Percentiles rank a stretch among this genome's conserved stretches.
Conservation (phyloP, 805 yeast genomes). For the Saturnispora sanitii region DNA sequence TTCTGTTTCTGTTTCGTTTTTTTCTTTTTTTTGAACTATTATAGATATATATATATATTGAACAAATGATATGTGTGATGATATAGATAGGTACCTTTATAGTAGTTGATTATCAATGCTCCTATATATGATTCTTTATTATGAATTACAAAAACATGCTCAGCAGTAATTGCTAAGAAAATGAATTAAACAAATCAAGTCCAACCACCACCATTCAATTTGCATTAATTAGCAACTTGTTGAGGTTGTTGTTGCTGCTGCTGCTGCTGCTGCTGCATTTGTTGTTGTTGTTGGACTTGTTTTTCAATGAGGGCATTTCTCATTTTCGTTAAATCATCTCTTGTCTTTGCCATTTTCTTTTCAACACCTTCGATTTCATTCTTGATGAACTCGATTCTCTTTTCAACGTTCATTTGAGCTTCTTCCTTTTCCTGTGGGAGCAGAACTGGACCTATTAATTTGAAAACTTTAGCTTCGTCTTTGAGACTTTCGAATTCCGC, state of each 20-base stretch:
- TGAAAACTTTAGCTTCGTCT: constrained; percentile 68
- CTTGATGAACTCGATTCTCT: constrained; percentile 81
- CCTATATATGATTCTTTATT: too few species aligned
- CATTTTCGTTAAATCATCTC: constrained; percentile 1
- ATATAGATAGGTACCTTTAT: too few species aligned
- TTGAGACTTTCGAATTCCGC: constrained; percentile 58
- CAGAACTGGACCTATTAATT: constrained; percentile 85
- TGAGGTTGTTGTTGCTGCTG: background rate
- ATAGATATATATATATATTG: too few species aligned
- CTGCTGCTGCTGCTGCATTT: background rate
- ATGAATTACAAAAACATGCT: too few species aligned
- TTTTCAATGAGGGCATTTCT: constrained; percentile 1
- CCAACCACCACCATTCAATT: too few species aligned
- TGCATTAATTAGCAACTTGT: too few species aligned
- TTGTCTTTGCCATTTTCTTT: constrained; percentile 39
- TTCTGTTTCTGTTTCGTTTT: too few species aligned
- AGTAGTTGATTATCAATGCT: too few species aligned
- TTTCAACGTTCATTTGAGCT: constrained; percentile 74
- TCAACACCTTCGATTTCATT: constrained; percentile 75
- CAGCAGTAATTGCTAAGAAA: too few species aligned
- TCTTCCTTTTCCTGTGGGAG: constrained; percentile 81
- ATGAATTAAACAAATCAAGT: background rate
- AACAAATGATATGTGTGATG: too few species aligned
- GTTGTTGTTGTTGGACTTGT: background rate
- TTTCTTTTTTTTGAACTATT: too few species aligned